Evolutionary conservation across 2,329 filamentous ascomycete species (phyloP), one percentile per base, ranked within the genome.

Genomic region (Parasarocladium wereldwijsianum): DNA sequence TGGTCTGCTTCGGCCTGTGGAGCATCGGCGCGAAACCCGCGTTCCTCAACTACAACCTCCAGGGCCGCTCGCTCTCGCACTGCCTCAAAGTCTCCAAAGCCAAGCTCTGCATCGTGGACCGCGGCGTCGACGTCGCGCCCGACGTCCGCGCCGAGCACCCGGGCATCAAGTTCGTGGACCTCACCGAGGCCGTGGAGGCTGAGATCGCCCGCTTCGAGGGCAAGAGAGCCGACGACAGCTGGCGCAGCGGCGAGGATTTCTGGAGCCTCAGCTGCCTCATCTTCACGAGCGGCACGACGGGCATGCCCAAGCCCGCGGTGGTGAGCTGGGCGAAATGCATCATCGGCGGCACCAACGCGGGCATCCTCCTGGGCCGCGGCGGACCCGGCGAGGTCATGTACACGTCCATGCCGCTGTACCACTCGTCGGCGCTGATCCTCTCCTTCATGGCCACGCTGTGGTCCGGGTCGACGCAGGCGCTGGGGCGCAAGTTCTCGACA

Each of bases 381-480:
- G n/a, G n/a, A 52, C 58, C 17, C 2, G 59, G 61, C 2, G 84
- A 92, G 44, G 62, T 78, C 19, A 74, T 83, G 45, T 87, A 84
- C 46, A 86, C 81, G 9, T 76, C 76, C 33, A 92, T 93, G 82
- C 85, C 85, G 0, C 62, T 93, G 6, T 93, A 93, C 47, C 85
- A 93, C 56, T 77, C 78, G 23, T 83, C 84, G 0, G 85, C 80
- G 9, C 58, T 70, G 4, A 42, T 90, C 6, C 62, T 93, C 24
- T 81, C 76, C 15, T 68, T 86, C 34, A 51, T 64, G 27, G 60
- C 70, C 26, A 65, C 69, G 15, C 50, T 90, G 18, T 49, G 64
- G 32, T 52, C 55, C 1, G 77, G 76, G 24, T 66, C 63, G 21
- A 80, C 83, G 0, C 57, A 86, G 30, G 69, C 80, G 16, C 54